Evolutionary conservation across 495 filamentous ascomycete genomes (phyloP).

Genomic region (Aspergillus ellipticus): DNA sequence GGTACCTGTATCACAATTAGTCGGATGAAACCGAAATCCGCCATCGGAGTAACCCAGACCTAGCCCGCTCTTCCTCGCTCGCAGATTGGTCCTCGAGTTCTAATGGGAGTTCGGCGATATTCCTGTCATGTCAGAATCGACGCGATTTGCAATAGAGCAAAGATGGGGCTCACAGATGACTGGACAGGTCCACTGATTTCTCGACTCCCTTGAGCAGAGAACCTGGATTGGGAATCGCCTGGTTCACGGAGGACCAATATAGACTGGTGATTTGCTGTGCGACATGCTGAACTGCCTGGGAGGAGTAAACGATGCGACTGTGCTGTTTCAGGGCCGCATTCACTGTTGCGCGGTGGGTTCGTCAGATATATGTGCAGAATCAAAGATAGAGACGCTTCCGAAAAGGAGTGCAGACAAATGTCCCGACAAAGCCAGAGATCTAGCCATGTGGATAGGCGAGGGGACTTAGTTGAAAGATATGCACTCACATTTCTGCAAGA

Average conservation of each 20-base stretch:
- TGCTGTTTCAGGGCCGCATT: constrained; percentile 68
- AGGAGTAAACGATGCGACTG: constrained; percentile 65
- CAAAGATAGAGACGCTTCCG: neutral
- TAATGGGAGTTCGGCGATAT: constrained; percentile 34
- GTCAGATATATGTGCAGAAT: constrained; percentile 13
- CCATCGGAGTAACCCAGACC: constrained; percentile 22
- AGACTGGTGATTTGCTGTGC: constrained; percentile 76
- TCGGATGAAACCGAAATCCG: constrained; percentile 24
- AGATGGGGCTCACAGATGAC: constrained; percentile 34
- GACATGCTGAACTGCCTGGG: constrained; percentile 72
- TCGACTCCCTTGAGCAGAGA: constrained; percentile 33
- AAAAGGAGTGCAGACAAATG: neutral
- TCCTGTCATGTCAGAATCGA: constrained; percentile 29
- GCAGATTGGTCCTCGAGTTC: constrained; percentile 30
- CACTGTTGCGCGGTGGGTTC: constrained; percentile 32
- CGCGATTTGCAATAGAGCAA: neutral
- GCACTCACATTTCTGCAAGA: constrained; percentile 46
- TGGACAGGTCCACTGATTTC: constrained; percentile 44
- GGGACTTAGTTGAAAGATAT: neutral
- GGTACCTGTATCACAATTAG: constrained; percentile 49
- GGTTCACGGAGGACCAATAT: constrained; percentile 55
- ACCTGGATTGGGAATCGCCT: constrained; percentile 41
- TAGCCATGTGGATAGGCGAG: neutral
- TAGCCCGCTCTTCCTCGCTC: constrained; percentile 31
- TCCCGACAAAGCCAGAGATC: neutral